A percentile compares a stretch with the other conserved stretches of the same genome.
These are phyloP conservation scores for Fusarium stilboides DNA, from an alignment of 2,329 filamentous ascomycete genomes.

Conservation along the genomic window DNA sequence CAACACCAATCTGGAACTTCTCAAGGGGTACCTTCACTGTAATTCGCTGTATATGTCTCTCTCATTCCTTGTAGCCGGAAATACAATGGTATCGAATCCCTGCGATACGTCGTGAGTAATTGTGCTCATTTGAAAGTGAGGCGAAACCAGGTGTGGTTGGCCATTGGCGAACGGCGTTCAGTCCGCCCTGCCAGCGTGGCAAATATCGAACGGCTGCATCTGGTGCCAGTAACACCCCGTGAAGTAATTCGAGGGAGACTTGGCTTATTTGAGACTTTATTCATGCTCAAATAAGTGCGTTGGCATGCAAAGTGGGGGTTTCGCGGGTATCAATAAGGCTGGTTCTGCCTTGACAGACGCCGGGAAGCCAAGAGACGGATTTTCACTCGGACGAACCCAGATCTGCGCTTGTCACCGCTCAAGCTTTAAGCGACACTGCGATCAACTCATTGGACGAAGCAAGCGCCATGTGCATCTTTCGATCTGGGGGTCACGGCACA, in stretches of 20 bases:
- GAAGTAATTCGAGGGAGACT: conserved; percentile 12
- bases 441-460: conserved; percentile 34
- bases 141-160: conserved; percentile 48
- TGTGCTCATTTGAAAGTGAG: conserved; percentile 47
- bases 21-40: conserved; percentile 41
- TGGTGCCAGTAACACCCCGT: conserved; percentile 34
- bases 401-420: conserved; percentile 43
- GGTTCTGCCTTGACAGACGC: conserved; percentile 8
- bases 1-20: conserved; percentile 41
- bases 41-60: conserved; percentile 45
- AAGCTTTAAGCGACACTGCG: conserved; percentile 23
- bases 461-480: conserved; percentile 43
- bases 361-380: background rate
- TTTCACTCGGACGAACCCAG: conserved; percentile 32
- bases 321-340: conserved; percentile 27
- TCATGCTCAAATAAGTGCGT: conserved; percentile 21
- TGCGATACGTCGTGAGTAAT: conserved; percentile 43
- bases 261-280: conserved; percentile 19
- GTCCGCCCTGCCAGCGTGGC: conserved; percentile 52
- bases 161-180: conserved; percentile 47
- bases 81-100: conserved; percentile 46
- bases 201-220: conserved; percentile 45
- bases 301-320: conserved; percentile 20
- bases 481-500: conserved; percentile 31
- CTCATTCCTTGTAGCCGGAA: conserved; percentile 44